Evolutionary conservation across 2,329 filamentous ascomycete species (phyloP).

Genomic region (Curvularia spicifera): DNA sequence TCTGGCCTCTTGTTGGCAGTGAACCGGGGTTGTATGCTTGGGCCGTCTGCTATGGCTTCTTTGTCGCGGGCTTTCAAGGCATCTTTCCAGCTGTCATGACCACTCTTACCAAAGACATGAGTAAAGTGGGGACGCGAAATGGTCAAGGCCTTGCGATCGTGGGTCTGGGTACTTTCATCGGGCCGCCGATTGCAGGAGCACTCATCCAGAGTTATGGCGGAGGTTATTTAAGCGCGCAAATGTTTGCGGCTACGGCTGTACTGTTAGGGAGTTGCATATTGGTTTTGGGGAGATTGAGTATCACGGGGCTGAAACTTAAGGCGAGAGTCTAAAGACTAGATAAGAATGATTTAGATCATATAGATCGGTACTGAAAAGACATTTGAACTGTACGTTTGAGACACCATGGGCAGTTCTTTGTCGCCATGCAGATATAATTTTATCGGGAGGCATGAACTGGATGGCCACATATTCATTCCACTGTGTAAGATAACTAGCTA

Average conservation of each 20-base stretch:
- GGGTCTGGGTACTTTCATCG: conserved; percentile 54
- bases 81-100: conserved; percentile 54
- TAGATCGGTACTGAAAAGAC: not conserved
- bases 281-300: conserved; percentile 36
- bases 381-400: not conserved
- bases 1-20: conserved; percentile 61
- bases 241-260: conserved; percentile 48
- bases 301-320: conserved; percentile 39
- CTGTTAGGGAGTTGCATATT: conserved; percentile 38
- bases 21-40: conserved; percentile 52
- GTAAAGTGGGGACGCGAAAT: conserved; percentile 55
- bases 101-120: conserved; percentile 55
- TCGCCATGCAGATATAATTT: not conserved
- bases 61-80: conserved; percentile 54
- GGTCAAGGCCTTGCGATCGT: conserved; percentile 58
- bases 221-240: conserved; percentile 54
- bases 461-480: not conserved
- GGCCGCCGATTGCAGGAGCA: conserved; percentile 56
- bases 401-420: not conserved
- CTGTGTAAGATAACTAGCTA: not conserved
- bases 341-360: not conserved
- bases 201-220: conserved; percentile 52
- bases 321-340: conserved; percentile 29
- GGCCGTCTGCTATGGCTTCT: conserved; percentile 54
- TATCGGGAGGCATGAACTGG: not conserved